A percentile compares a stretch with the other conserved stretches of the same genome.
Evolutionary conservation across 768 basidiomycete genomes (phyloP).

Genomic region (Guyanaporus albipodus): DNA sequence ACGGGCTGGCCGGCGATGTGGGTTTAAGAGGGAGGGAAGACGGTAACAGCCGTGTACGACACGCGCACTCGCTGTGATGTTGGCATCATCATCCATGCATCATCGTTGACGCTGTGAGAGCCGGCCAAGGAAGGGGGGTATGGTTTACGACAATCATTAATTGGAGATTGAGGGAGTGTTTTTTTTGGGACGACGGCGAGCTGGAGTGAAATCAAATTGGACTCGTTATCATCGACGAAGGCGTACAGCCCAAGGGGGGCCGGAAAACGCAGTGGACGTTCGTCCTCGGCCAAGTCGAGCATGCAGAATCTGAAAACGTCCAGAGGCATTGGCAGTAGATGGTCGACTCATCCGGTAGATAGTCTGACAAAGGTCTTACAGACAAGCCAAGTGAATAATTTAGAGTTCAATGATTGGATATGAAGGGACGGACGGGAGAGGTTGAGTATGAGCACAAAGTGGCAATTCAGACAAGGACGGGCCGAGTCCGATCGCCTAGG

Average conservation of each 20-base stretch:
- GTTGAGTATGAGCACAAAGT: constrained; percentile 7
- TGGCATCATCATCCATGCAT: constrained; percentile 4
- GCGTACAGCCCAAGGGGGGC: neutral
- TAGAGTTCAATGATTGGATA: constrained; percentile 28
- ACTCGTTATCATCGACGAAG: constrained; percentile 1
- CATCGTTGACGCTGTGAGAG: constrained; percentile 12
- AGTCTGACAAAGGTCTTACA: constrained; percentile 8
- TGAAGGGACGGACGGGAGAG: constrained; percentile 17
- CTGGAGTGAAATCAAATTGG: constrained; percentile 10
- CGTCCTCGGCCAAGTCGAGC: neutral
- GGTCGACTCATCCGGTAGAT: neutral
- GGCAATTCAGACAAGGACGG: constrained; percentile 5
- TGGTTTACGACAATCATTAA: constrained; percentile 20
- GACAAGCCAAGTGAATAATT: neutral
- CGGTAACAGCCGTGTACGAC: neutral
- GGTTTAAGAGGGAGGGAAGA: constrained; percentile 12
- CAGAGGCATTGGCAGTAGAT: neutral
- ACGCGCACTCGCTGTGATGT: no score
- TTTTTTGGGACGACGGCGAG: constrained; percentile 2
- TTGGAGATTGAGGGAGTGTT: constrained; percentile 15
- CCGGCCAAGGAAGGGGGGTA: constrained; percentile 2
- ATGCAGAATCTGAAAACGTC: constrained; percentile 9
- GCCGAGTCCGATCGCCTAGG: constrained; percentile 2
- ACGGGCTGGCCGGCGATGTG: constrained; percentile 14
- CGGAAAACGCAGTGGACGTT: neutral